A percentile compares a stretch with the other conserved stretches of the same genome.
Evolutionary conservation across 768 basidiomycete species (phyloP).

Genomic region (Xerocomellus chrysenteron): DNA sequence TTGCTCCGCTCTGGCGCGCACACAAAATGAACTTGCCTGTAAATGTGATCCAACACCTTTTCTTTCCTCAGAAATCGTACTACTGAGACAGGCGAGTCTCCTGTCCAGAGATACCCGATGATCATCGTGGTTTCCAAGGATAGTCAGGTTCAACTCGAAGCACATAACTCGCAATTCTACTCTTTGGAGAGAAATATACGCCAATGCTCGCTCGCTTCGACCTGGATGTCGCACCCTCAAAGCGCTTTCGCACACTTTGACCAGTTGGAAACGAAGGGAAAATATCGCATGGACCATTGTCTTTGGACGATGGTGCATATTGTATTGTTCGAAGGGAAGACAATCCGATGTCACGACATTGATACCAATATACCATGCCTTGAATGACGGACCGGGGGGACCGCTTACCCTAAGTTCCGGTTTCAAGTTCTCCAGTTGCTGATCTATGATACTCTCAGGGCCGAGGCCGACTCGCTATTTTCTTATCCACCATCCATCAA

Average conservation of each 20-base stretch:
- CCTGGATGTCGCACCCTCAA: background rate
- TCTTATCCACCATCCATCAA: slow-evolving; percentile 86
- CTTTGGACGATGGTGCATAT: background rate
- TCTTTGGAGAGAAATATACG: background rate
- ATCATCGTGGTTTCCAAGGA: background rate
- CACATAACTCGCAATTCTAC: background rate
- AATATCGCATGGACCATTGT: background rate
- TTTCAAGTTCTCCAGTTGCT: no score
- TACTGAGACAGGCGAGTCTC: background rate
- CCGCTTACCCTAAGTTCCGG: background rate
- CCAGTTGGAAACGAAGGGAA: background rate
- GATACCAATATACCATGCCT: background rate
- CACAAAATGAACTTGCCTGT: background rate
- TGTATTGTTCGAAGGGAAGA: background rate
- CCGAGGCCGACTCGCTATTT: slow-evolving; percentile 87
- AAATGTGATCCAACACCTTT: background rate
- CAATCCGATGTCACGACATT: background rate
- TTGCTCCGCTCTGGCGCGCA: background rate
- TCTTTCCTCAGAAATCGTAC: background rate
- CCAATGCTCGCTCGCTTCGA: background rate
- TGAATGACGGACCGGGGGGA: background rate
- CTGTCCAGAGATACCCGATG: background rate
- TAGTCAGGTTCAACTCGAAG: background rate
- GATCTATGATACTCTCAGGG: slow-evolving; percentile 36
- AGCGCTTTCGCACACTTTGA: background rate